A percentile compares a stretch with the other conserved stretches of the same genome.
Evolutionary conservation across 1,139 yeast species (phyloP).

Genomic region (Diutina pseudorugosa): DNA sequence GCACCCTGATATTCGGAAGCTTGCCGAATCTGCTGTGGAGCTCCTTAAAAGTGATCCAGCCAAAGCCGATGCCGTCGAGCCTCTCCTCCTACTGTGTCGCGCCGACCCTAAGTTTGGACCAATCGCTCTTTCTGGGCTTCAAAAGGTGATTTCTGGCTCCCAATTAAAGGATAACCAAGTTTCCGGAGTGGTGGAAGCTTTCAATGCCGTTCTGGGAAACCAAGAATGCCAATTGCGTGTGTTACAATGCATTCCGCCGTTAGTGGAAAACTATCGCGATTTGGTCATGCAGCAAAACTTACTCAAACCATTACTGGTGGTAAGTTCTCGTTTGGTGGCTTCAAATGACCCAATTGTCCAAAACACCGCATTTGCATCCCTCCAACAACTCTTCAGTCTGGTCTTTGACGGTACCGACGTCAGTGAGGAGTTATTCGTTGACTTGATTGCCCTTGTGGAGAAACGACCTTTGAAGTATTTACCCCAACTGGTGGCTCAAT

Average conservation of each 20-base stretch:
- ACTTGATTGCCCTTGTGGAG: not conserved
- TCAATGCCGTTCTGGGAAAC: conserved; percentile 55
- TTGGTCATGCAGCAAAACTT: conserved; percentile 15
- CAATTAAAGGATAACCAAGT: not conserved
- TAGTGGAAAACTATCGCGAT: conserved; percentile 45
- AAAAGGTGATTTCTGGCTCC: conserved; percentile 31
- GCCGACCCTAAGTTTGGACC: conserved; percentile 65
- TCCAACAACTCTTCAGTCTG: conserved; percentile 70
- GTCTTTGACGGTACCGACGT: conserved; percentile 27
- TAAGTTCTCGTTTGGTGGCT: conserved; percentile 58
- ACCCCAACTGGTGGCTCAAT: not conserved
- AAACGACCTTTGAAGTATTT: not conserved
- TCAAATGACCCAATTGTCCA: conserved; percentile 66
- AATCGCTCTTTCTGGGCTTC: conserved; percentile 59
- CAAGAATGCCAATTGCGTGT: conserved; percentile 73
- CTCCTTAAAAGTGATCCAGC: conserved; percentile 24
- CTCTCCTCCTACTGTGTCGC: conserved; percentile 62
- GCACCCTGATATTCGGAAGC: conserved; percentile 50
- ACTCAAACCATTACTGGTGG: conserved; percentile 46
- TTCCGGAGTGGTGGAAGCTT: conserved; percentile 40
- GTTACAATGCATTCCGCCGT: conserved; percentile 70
- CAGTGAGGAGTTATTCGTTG: not conserved
- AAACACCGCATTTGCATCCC: conserved; percentile 90
- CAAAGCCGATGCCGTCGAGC: conserved; percentile 21
- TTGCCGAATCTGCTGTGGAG: conserved; percentile 51